These are phyloP conservation scores for Cryomyces minteri DNA, from an alignment of 495 filamentous ascomycete species.

Conservation along the genomic window DNA sequence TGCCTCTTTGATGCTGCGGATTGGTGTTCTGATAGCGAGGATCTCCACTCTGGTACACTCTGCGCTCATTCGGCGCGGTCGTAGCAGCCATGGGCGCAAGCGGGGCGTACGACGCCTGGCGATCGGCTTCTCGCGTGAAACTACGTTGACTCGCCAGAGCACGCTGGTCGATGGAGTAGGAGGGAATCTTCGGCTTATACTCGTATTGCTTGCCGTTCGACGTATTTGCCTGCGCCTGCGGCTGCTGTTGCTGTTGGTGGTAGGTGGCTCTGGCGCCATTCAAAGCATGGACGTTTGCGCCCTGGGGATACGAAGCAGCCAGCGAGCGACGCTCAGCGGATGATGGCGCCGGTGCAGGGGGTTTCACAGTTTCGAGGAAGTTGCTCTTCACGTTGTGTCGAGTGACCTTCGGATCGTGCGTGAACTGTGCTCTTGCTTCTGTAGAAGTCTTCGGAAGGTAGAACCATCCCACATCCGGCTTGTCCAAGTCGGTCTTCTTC, in stretches of 20 bases:
- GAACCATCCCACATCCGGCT: slow-evolving; percentile 66
- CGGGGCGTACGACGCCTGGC: not conserved
- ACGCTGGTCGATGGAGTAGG: slow-evolving; percentile 5
- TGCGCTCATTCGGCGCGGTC: not conserved
- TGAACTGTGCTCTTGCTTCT: slow-evolving; percentile 83
- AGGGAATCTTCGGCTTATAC: slow-evolving; percentile 19
- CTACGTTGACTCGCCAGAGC: slow-evolving; percentile 7
- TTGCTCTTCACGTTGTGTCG: slow-evolving; percentile 37
- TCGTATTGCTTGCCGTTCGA: slow-evolving; percentile 12
- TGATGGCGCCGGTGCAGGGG: slow-evolving; percentile 17
- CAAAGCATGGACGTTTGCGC: slow-evolving; percentile 3
- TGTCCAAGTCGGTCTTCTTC: slow-evolving; percentile 40
- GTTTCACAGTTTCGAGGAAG: slow-evolving; percentile 44
- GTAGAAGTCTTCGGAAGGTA: slow-evolving; percentile 79
- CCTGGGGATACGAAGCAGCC: slow-evolving; percentile 1
- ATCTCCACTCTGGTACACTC: too few relatives aligned
- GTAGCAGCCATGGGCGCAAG: not conserved
- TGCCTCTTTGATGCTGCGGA: too few relatives aligned
- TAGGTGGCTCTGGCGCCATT: slow-evolving; percentile 13
- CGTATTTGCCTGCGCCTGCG: not conserved
- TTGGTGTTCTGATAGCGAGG: too few relatives aligned
- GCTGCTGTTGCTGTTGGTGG: not conserved
- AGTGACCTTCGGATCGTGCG: slow-evolving; percentile 49
- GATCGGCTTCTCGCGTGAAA: not conserved
- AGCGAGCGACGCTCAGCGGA: slow-evolving; percentile 5